Evolutionary conservation across 768 basidiomycete species (phyloP), one percentile per base, ranked within the genome.

Genomic region (Chalciporus sphaerocephalus): DNA sequence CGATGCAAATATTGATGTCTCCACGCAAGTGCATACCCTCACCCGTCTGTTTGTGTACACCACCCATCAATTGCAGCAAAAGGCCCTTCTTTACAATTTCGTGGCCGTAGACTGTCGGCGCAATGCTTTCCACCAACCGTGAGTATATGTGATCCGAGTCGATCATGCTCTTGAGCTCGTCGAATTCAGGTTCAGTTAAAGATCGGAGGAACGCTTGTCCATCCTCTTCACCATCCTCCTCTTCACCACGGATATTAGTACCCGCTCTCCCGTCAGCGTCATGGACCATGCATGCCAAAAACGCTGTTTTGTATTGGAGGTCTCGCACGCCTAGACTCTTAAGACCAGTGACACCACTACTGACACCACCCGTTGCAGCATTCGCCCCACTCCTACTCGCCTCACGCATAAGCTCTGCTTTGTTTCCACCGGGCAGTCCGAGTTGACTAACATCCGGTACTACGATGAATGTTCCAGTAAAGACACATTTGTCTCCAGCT

Each of bases 1-100:
- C 85, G 42, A 98, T 92, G 61, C 95, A 98, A 42, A 99, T 94
- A 55, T 98, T 98, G 64, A 99, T 87, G 60, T 99, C 96, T 1
- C 96, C 96, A 61, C 96, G 84, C n/a, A 98, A 77, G 64, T 98
- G 83, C 82, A 98, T 98, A 27, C 96, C 96, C 65, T 98, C 96
- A 0, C 77, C 72, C 1, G 95, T 98, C 62, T 92, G 82, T 64
- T 99, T 99, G 70, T 98, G 95, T 4, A 98, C 95, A 18, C 96
- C 96, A 18, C 96, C 94, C 92, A 99, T 95, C 20, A 99, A 78
- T 61, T 98, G 96, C 15, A 99, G 73, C 18, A 98, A 70, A 25
- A 99, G 74, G 11, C 96, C 96, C 64, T 99, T 99, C 74, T 99
- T 98, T 57, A 98, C 94, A 40, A 97, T 94, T 60, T 99, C 96